phyloP scores from a whole-genome alignment of 108 stramenopile genomes.

The Schizochytrium sp. region DNA sequence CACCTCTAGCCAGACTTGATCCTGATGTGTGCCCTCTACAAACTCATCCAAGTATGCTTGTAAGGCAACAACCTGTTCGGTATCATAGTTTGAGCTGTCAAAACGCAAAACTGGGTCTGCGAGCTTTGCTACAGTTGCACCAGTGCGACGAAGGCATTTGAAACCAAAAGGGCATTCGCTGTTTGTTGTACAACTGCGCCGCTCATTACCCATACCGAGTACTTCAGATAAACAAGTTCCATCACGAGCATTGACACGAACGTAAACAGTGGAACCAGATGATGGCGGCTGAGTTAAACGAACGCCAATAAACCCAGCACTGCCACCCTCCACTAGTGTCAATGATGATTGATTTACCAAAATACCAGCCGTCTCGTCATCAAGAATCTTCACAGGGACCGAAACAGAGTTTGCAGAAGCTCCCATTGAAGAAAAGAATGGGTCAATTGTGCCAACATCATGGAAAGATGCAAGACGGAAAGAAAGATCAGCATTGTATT shows the following conservation, averaged over 20 bases:
- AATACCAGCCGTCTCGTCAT: slow-evolving; percentile 49
- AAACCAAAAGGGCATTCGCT: neutral
- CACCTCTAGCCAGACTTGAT: neutral
- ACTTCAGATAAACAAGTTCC: neutral
- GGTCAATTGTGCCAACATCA: neutral
- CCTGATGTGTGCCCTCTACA: neutral
- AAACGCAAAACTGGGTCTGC: neutral
- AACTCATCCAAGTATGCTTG: neutral
- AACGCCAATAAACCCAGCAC: neutral
- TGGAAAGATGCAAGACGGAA: neutral
- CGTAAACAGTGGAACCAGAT: neutral
- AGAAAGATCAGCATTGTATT: neutral
- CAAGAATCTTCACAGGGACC: slow-evolving; percentile 1
- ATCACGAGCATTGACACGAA: neutral
- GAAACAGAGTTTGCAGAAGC: neutral
- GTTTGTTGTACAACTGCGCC: neutral
- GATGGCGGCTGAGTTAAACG: neutral
- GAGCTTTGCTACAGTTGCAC: neutral
- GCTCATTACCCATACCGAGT: neutral
- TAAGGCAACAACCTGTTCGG: neutral
- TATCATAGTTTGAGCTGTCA: neutral
- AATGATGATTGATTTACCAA: slow-evolving; percentile 27
- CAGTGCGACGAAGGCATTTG: neutral
- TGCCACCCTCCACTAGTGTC: neutral
- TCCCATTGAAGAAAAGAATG: neutral